Conservation (phyloP, 225 moss, liverwort and hornwort genomes). For the Sphagnum contortum region DNA sequence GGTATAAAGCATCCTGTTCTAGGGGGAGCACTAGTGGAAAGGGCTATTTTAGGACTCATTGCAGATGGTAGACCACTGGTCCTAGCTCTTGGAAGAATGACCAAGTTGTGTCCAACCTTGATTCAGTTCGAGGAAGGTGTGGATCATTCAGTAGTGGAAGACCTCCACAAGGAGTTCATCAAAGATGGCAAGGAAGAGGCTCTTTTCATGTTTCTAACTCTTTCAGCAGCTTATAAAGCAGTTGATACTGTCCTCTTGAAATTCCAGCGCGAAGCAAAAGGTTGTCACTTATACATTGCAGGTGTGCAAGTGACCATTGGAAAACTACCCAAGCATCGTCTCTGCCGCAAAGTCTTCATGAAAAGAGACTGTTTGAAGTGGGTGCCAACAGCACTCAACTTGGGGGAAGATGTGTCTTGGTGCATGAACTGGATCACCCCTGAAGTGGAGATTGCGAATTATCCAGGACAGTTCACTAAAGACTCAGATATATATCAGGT, state of each 20-base stretch:
- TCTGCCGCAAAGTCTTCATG: slow-evolving; percentile 26
- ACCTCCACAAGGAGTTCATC: slow-evolving; percentile 32
- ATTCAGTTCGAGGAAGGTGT: slow-evolving; percentile 26
- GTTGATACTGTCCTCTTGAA: slow-evolving; percentile 25
- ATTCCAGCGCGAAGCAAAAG: slow-evolving; percentile 32
- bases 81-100: slow-evolving; percentile 31
- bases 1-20: slow-evolving; percentile 5
- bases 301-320: slow-evolving; percentile 32
- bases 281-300: slow-evolving; percentile 37
- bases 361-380: slow-evolving; percentile 32
- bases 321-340: slow-evolving; percentile 31
- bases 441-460: slow-evolving; percentile 21
- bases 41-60: slow-evolving; percentile 13
- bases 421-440: slow-evolving; percentile 39
- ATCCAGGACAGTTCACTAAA: slow-evolving; percentile 10
- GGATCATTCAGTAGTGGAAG: slow-evolving; percentile 25
- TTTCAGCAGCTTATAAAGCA: slow-evolving; percentile 36
- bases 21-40: slow-evolving; percentile 9
- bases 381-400: slow-evolving; percentile 25
- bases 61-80: slow-evolving; percentile 11
- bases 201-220: slow-evolving; percentile 19
- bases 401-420: slow-evolving; percentile 45
- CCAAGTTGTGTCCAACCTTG: slow-evolving; percentile 24
- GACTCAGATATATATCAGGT: slow-evolving; percentile 29
- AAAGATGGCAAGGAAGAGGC: slow-evolving; percentile 37